Evolutionary conservation across 1,284 basidiomycete genomes (phyloP).

Genomic region (Ganoderma sinense): DNA sequence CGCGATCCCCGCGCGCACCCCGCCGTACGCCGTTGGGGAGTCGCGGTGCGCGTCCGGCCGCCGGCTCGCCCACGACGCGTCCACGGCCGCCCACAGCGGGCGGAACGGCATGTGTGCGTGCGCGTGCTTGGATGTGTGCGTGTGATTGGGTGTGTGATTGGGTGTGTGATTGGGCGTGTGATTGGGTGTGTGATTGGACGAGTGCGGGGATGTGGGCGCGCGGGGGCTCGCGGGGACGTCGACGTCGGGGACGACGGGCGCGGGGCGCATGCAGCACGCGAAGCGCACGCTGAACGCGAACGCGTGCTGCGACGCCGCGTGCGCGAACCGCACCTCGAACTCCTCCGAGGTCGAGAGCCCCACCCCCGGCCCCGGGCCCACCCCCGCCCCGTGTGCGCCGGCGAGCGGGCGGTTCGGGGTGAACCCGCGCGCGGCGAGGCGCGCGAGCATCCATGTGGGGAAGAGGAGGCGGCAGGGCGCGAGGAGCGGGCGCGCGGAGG

Average conservation of each 20-base stretch:
- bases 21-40: neutral
- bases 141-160: too few species aligned
- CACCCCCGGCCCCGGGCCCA: neutral
- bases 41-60: neutral
- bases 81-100: slow-evolving; percentile 11
- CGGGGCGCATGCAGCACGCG: slow-evolving; percentile 15
- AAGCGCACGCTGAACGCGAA: slow-evolving; percentile 17
- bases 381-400: neutral
- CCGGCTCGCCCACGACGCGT: slow-evolving; percentile 11
- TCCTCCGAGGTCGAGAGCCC: neutral
- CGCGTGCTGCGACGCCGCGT: neutral
- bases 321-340: slow-evolving; percentile 13
- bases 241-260: slow-evolving; percentile 3
- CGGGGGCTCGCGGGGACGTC: too few species aligned
- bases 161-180: too few species aligned
- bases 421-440: slow-evolving; percentile 7
- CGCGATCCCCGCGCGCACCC: neutral
- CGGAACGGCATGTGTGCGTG: slow-evolving; percentile 7
- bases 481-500: slow-evolving; percentile 11
- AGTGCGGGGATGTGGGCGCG: too few species aligned
- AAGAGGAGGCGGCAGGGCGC: slow-evolving; percentile 17
- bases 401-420: slow-evolving; percentile 1
- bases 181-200: too few species aligned
- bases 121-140: neutral
- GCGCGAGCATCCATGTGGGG: slow-evolving; percentile 13